These are phyloP conservation scores for Chaetomiaceae sp. DNA, from an alignment of 2,329 filamentous ascomycete species.

Conservation along the genomic window DNA sequence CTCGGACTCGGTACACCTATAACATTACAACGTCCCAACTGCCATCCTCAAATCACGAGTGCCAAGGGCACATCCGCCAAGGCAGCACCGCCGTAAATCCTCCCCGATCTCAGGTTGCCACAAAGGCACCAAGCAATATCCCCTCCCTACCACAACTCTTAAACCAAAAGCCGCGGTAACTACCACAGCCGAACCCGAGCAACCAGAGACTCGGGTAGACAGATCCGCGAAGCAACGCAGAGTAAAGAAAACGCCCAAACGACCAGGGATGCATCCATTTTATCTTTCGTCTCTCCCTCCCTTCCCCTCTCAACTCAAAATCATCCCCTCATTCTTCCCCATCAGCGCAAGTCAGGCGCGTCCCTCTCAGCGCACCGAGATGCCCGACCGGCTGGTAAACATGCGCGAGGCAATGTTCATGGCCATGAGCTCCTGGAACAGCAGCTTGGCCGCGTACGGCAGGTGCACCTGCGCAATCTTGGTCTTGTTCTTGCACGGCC, in stretches of 20 bases:
- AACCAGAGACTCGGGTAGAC: no score
- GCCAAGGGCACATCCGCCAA: neutral
- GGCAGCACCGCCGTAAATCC: neutral
- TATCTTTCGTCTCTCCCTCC: neutral
- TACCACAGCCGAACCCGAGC: neutral
- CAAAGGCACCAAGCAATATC: neutral
- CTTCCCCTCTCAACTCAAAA: neutral
- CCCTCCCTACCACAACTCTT: neutral
- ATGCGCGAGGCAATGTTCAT: slow-evolving; percentile 99
- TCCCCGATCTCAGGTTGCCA: neutral
- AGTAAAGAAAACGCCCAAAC: neutral
- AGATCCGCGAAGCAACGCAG: neutral
- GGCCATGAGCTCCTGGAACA: slow-evolving; percentile 95
- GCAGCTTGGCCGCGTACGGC: slow-evolving; percentile 92
- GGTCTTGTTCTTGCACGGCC: slow-evolving; percentile 98
- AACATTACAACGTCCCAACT: neutral
- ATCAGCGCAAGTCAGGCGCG: neutral
- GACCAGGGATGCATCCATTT: slow-evolving; percentile 8
- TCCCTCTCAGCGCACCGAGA: slow-evolving; percentile 58
- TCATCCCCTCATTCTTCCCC: neutral
- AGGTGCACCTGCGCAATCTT: slow-evolving; percentile 98
- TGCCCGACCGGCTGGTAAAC: slow-evolving; percentile 83
- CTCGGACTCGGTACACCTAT: neutral
- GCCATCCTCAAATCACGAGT: no score
- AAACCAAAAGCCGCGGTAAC: slow-evolving; percentile 2